Evolutionary conservation across 2,329 filamentous ascomycete species (phyloP).

Genomic region (Cladosporium sp.): DNA sequence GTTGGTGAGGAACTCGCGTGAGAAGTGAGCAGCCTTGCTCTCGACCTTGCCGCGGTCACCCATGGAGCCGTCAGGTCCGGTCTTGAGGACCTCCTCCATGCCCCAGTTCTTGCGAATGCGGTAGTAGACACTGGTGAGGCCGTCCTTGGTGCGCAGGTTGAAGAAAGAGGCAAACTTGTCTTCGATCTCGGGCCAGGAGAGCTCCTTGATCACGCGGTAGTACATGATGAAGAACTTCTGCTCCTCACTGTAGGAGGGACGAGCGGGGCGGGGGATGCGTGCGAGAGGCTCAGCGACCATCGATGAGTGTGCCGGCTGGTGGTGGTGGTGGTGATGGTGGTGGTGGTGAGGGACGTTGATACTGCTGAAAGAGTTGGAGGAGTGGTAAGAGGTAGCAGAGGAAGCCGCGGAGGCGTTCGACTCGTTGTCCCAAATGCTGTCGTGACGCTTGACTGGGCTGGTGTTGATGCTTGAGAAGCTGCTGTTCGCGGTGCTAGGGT

Average conservation of each 20-base stretch:
- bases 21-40: conserved; percentile 30
- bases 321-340: conserved; percentile 17
- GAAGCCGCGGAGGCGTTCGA: conserved; percentile 4
- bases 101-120: conserved; percentile 37
- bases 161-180: conserved; percentile 19
- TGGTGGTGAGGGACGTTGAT: conserved; percentile 10
- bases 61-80: conserved; percentile 28
- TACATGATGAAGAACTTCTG: conserved; percentile 39
- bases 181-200: conserved; percentile 35
- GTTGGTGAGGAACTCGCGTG: conserved; percentile 31
- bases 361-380: conserved; percentile 17
- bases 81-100: conserved; percentile 35
- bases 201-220: conserved; percentile 28
- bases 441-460: conserved; percentile 14
- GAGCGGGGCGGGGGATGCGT: conserved; percentile 29
- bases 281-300: conserved; percentile 2
- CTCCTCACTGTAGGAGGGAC: conserved; percentile 37
- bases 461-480: conserved; percentile 19
- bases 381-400: conserved; percentile 15
- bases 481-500: conserved; percentile 14
- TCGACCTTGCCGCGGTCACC: conserved; percentile 32
- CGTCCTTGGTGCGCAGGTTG: conserved; percentile 32
- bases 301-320: conserved; percentile 4
- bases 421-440: conserved; percentile 15
- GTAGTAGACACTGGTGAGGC: conserved; percentile 38